Percentiles rank a stretch among this genome's conserved stretches.
Evolutionary conservation across 768 basidiomycete genomes (phyloP).

Genomic region (Leccinum fibrillosum): DNA sequence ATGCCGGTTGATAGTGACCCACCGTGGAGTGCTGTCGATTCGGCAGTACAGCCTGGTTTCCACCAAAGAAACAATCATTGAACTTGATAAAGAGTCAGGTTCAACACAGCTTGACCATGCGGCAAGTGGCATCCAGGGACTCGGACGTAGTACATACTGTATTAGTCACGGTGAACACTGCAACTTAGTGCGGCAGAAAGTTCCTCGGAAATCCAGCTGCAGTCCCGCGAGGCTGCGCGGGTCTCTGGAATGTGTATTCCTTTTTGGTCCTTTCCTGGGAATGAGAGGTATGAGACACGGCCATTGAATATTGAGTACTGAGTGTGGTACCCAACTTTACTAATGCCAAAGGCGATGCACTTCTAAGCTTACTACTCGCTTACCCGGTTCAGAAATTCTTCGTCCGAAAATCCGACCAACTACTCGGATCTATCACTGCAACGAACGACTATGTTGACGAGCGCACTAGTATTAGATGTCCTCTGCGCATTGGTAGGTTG

Average conservation of each 20-base stretch:
- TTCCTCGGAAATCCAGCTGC: background rate
- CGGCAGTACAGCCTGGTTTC: background rate
- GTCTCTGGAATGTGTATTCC: background rate
- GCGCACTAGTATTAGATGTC: constrained; percentile 11
- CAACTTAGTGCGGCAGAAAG: background rate
- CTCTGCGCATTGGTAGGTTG: constrained; percentile 18
- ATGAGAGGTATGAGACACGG: background rate
- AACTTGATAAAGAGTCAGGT: background rate
- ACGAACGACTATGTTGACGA: constrained; percentile 8
- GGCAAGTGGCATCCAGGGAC: background rate
- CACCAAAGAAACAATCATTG: background rate
- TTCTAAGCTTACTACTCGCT: background rate
- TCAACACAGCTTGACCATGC: background rate
- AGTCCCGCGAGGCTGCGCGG: background rate
- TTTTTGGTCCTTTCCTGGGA: background rate
- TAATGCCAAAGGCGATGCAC: too few species aligned
- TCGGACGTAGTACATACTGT: too few species aligned
- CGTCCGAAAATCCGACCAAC: background rate
- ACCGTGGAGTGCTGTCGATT: background rate
- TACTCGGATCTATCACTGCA: background rate
- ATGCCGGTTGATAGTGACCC: background rate
- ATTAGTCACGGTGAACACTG: background rate
- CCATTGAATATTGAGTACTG: too few species aligned
- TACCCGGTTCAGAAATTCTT: constrained; percentile 1
- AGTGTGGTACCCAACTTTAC: too few species aligned